Percentiles rank a stretch among this genome's conserved stretches.
These are phyloP conservation scores for Diaporthe sp. DNA, from an alignment of 2,329 filamentous ascomycete genomes.

Conservation along the genomic window DNA sequence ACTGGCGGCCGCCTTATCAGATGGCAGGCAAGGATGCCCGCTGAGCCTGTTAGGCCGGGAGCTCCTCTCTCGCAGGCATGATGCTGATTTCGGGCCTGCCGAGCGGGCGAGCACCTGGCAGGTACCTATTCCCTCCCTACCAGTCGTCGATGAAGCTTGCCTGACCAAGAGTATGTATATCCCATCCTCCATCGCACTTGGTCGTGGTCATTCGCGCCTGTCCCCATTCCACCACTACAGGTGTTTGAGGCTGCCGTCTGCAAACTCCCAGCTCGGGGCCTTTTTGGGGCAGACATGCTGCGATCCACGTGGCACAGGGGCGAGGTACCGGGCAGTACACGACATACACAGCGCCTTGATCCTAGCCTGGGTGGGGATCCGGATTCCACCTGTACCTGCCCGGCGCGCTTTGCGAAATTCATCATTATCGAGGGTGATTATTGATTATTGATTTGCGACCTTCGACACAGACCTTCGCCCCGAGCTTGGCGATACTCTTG, in stretches of 20 bases:
- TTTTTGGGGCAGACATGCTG: constrained; percentile 6
- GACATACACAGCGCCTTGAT: not conserved
- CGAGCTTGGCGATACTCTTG: constrained; percentile 19
- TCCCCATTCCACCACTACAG: not conserved
- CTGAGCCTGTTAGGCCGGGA: not conserved
- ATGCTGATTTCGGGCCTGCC: constrained; percentile 25
- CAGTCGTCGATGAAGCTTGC: not conserved
- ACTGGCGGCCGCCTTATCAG: not conserved
- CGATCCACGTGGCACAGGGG: constrained; percentile 14
- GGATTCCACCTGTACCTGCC: constrained; percentile 18
- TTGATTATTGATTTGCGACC: constrained; percentile 25
- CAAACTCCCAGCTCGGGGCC: not conserved
- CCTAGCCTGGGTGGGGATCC: not conserved
- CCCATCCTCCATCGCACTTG: not conserved
- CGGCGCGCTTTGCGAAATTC: constrained; percentile 19
- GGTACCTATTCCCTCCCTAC: not conserved
- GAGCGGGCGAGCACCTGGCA: not conserved
- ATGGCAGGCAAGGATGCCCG: constrained; percentile 10
- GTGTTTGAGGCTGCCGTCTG: not conserved
- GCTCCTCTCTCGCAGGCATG: constrained; percentile 5
- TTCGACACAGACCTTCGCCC: constrained; percentile 21
- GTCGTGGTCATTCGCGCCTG: not conserved
- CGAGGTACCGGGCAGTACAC: not conserved
- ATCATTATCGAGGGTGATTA: constrained; percentile 25
- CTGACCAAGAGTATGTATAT: not conserved